A percentile compares a stretch with the other conserved stretches of the same genome.
phyloP scores from a whole-genome alignment of 208 protist genomes.

The Trichomonas tenax region DNA sequence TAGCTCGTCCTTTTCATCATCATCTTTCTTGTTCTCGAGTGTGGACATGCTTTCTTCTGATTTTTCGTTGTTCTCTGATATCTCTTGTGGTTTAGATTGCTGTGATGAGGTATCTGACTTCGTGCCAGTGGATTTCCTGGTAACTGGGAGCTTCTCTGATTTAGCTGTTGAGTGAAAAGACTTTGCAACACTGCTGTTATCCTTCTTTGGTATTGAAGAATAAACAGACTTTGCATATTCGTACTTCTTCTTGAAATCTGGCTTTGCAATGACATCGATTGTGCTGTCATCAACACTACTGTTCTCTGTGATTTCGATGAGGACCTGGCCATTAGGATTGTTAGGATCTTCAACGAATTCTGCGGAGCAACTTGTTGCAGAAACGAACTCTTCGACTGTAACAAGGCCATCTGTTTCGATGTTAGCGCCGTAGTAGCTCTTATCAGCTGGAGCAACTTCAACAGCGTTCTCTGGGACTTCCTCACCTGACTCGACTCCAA shows the following conservation, averaged over 20 bases:
- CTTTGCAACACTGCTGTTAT: neutral
- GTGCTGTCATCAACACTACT: neutral
- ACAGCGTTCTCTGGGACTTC: neutral
- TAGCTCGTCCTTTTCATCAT: too few species aligned
- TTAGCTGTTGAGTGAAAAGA: neutral
- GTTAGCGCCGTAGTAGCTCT: neutral
- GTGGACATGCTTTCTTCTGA: neutral
- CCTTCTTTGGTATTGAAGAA: neutral
- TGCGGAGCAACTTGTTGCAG: neutral
- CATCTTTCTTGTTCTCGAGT: neutral
- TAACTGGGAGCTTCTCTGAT: neutral
- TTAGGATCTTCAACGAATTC: neutral
- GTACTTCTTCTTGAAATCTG: neutral
- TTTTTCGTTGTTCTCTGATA: neutral
- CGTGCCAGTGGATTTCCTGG: too few species aligned
- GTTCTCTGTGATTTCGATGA: neutral
- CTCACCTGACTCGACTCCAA: neutral
- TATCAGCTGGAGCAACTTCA: neutral
- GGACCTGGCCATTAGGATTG: neutral
- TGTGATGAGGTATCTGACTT: too few species aligned
- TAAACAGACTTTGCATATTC: neutral
- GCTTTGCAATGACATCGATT: neutral
- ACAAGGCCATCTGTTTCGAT: neutral
- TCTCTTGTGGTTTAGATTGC: too few species aligned
- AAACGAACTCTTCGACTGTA: neutral